A percentile compares a stretch with the other conserved stretches of the same genome.
phyloP scores from a whole-genome alignment of 192 early-diverging fungal species.

The Oehlia diaphana region DNA sequence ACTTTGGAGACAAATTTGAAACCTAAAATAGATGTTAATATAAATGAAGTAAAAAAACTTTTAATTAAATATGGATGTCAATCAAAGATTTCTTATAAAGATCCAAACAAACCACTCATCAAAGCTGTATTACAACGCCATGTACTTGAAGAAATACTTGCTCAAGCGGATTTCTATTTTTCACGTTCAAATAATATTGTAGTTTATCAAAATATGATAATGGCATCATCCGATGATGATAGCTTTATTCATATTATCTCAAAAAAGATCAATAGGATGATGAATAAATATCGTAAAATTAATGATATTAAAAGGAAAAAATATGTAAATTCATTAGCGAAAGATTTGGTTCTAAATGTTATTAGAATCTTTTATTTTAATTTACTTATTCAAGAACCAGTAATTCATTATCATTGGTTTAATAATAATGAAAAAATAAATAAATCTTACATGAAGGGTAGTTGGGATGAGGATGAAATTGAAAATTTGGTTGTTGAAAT shows the following conservation, averaged over 20 bases:
- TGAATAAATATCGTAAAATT: background rate
- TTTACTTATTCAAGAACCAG: background rate
- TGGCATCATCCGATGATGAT: background rate
- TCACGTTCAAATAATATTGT: background rate
- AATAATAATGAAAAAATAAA: background rate
- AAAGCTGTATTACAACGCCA: background rate
- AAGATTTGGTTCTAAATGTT: background rate
- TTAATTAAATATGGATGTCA: background rate
- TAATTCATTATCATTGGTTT: background rate
- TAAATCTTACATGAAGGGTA: background rate
- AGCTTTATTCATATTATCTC: background rate
- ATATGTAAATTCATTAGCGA: background rate
- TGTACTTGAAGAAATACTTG: background rate
- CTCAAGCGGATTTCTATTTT: background rate
- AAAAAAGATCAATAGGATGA: background rate
- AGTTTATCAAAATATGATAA: too few relatives aligned
- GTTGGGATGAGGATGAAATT: background rate
- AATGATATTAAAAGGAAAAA: background rate
- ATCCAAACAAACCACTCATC: background rate
- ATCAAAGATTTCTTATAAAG: background rate
- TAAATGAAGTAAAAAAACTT: background rate
- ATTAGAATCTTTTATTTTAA: background rate
- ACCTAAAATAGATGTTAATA: background rate
- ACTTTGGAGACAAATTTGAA: background rate
- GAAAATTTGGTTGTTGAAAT: slow-evolving; percentile 9